Evolutionary conservation across 805 yeast species (phyloP).

Genomic region (Hanseniaspora hatyaiensis): DNA sequence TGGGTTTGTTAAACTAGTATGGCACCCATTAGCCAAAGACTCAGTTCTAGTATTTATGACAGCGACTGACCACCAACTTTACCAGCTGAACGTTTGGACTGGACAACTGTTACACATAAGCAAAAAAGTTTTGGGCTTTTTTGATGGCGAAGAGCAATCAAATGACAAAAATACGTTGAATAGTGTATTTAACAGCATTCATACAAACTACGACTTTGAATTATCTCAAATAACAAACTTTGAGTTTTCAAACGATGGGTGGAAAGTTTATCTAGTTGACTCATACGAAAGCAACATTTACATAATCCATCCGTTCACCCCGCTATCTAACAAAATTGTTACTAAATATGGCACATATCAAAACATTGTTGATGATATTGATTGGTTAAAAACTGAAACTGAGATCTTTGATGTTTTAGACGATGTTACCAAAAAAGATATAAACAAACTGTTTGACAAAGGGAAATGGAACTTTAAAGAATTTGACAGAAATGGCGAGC

Average conservation of each 20-base stretch:
- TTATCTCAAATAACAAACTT: slow-evolving; percentile 22
- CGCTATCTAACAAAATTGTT: slow-evolving; percentile 23
- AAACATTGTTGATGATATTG: neutral
- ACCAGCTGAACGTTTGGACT: slow-evolving; percentile 23
- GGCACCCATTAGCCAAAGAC: slow-evolving; percentile 32
- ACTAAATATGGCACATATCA: neutral
- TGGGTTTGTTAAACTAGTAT: slow-evolving; percentile 33
- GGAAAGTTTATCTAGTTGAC: slow-evolving; percentile 44
- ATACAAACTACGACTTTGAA: neutral
- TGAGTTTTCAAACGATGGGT: slow-evolving; percentile 31
- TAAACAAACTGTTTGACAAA: neutral
- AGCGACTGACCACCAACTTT: slow-evolving; percentile 20
- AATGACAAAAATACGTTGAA: neutral
- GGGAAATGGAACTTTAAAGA: neutral
- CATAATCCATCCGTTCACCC: slow-evolving; percentile 53
- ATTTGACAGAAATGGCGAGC: neutral
- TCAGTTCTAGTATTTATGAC: slow-evolving; percentile 11
- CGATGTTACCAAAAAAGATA: neutral
- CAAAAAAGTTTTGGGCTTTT: neutral
- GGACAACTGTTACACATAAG: neutral
- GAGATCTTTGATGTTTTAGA: neutral
- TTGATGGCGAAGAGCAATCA: neutral
- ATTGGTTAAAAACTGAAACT: neutral
- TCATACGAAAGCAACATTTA: slow-evolving; percentile 47
- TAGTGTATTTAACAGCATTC: neutral